These are phyloP conservation scores for Erucastrum elatum DNA, from an alignment of 345 rosid genomes.

Conservation along the genomic window DNA sequence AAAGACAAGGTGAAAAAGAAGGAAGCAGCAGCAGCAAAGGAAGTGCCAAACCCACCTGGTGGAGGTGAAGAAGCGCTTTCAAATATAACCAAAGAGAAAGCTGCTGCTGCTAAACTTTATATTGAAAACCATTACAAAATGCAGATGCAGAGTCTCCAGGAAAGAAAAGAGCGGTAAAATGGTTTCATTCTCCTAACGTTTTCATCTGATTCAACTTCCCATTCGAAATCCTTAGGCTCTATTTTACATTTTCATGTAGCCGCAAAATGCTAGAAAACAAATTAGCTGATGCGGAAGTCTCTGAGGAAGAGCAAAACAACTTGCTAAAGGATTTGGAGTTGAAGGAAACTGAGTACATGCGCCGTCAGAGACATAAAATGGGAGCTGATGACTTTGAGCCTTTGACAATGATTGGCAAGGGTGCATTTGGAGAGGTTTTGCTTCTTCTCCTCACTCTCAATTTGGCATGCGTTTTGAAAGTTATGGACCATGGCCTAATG, in stretches of 20 bases:
- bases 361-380: conserved; percentile 97
- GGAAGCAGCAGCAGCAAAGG: conserved; percentile 57
- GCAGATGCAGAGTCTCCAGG: conserved; percentile 88
- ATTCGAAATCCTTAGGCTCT: background rate
- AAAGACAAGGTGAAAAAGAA: conserved; percentile 75
- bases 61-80: conserved; percentile 78
- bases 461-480: background rate
- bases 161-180: conserved; percentile 59
- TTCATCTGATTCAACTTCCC: background rate
- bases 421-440: conserved; percentile 96
- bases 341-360: conserved; percentile 98
- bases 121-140: conserved; percentile 96
- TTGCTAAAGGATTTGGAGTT: conserved; percentile 79
- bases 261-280: conserved; percentile 58
- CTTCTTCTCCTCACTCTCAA: background rate
- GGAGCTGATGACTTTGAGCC: conserved; percentile 99
- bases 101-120: conserved; percentile 91
- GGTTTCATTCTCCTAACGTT: too few species aligned
- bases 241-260: conserved; percentile 42
- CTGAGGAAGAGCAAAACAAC: conserved; percentile 93
- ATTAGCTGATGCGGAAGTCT: conserved; percentile 94
- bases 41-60: conserved; percentile 54
- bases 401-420: conserved; percentile 98
- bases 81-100: conserved; percentile 84
- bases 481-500: background rate